Percentiles rank a stretch among this genome's conserved stretches.
Conservation (phyloP, 495 filamentous ascomycete genomes). For the Articulospora tetracladia region DNA sequence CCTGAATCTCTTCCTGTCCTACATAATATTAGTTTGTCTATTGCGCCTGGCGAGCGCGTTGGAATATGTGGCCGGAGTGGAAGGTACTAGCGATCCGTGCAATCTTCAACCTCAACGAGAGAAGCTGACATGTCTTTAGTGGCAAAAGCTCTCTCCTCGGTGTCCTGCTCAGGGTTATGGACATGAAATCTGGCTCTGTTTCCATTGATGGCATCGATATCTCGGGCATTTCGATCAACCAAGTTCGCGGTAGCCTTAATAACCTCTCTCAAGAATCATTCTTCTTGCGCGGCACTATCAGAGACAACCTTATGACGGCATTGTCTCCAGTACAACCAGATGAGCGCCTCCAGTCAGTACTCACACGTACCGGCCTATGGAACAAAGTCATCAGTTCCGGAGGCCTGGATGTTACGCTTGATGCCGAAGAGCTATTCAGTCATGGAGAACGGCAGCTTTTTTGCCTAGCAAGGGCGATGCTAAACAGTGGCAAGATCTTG, state of each 20-base stretch:
- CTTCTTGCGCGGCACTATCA: slow-evolving; percentile 28
- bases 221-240: slow-evolving; percentile 23
- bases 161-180: slow-evolving; percentile 31
- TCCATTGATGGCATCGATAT: slow-evolving; percentile 27
- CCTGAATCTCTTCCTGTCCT: slow-evolving; percentile 15
- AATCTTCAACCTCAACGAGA: too few species aligned
- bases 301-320: slow-evolving; percentile 22
- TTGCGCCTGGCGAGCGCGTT: slow-evolving; percentile 32
- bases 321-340: slow-evolving; percentile 32
- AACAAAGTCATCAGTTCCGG: slow-evolving; percentile 28
- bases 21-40: slow-evolving; percentile 28
- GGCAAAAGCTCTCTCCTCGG: slow-evolving; percentile 29
- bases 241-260: slow-evolving; percentile 27
- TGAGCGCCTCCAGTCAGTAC: slow-evolving; percentile 26
- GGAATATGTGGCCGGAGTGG: slow-evolving; percentile 34
- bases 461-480: slow-evolving; percentile 19
- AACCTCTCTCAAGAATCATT: slow-evolving; percentile 36
- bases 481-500: slow-evolving; percentile 16
- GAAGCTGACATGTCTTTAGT: too few species aligned
- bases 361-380: slow-evolving; percentile 11
- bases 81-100: too few species aligned
- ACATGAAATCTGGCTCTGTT: slow-evolving; percentile 12
- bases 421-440: slow-evolving; percentile 43
- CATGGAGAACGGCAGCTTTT: slow-evolving; percentile 63
- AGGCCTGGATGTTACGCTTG: slow-evolving; percentile 30